Conservation (phyloP, 2,329 filamentous ascomycete species). For the Xylariaceae sp. region DNA sequence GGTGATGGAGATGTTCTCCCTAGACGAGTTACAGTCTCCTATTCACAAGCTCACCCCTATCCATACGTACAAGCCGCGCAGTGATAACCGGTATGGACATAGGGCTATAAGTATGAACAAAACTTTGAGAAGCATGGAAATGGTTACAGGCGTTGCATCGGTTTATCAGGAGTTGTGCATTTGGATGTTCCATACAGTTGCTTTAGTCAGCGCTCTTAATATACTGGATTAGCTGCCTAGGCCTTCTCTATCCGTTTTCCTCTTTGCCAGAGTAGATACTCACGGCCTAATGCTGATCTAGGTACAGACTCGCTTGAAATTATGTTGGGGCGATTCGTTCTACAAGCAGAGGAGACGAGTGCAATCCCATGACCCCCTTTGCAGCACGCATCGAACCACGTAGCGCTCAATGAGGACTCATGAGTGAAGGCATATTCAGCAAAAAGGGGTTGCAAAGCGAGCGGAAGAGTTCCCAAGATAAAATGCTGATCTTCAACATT, state of each 20-base stretch:
- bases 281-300: too few relatives aligned
- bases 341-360: too few relatives aligned
- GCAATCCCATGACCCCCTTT: too few relatives aligned
- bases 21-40: background rate
- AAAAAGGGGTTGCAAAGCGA: too few relatives aligned
- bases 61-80: background rate
- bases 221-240: background rate
- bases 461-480: too few relatives aligned
- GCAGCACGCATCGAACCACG: too few relatives aligned
- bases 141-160: conserved; percentile 11
- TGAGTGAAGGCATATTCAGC: too few relatives aligned
- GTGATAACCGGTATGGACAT: background rate
- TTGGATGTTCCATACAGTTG: background rate
- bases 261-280: background rate
- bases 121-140: background rate
- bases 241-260: background rate
- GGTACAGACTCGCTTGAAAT: too few relatives aligned
- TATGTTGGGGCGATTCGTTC: too few relatives aligned
- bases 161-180: conserved; percentile 7
- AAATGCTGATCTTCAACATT: too few relatives aligned
- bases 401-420: too few relatives aligned
- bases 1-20: background rate
- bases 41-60: background rate
- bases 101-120: background rate
- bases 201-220: background rate